Base-by-base conservation (phyloP, 2,329 filamentous ascomycete species). In the Periglandula ipomoeae region DNA sequence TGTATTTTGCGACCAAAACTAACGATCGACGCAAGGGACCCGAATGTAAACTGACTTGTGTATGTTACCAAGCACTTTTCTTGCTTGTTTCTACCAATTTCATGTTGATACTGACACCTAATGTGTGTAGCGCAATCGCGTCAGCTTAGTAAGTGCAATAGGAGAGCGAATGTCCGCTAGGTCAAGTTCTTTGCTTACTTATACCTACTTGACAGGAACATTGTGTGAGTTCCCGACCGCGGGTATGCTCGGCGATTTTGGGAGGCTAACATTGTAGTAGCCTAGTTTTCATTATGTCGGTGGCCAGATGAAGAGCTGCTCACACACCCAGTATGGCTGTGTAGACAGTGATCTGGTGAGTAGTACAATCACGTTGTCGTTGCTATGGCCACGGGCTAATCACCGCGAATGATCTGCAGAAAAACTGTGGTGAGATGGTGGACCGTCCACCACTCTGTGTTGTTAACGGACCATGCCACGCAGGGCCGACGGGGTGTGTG, bases 391-490 rank as follows among this genome's bases (percentile, higher is more conserved):
- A n/a, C n/a, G 30, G 30, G 30, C 30, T 32, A 32, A 32, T 32
- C 30, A 32, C 30, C 15, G 30, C 30, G 30, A 32, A 32, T 32
- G 30, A 32, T 32, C 30, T 32, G 15, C 30, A 32, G 30, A 15
- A 32, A 15, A 15, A 32, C 15, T 32, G 30, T 32, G 30, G 30
- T 15, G 30, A 32, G 15, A 15, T 32, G 30, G 30, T 32, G 8
- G 30, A 15, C 30, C 30, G 30, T 32, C 30, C 30, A 15, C 30
- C 30, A 32, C 30, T 32, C 30, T 32, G 30, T 32, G 30, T 32
- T 32, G 30, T 32, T 8, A 15, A 32, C 27, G 45, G 46, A 34
- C 46, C 46, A 20, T 48, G 46, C 38, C 22, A 48, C 38, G 39
- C 46, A 13, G 46, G 46, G 7, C 39, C 46, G 15, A 39, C 30